phyloP scores from a whole-genome alignment of 352 stramenopile genomes.

The Blastocystis sp. region DNA sequence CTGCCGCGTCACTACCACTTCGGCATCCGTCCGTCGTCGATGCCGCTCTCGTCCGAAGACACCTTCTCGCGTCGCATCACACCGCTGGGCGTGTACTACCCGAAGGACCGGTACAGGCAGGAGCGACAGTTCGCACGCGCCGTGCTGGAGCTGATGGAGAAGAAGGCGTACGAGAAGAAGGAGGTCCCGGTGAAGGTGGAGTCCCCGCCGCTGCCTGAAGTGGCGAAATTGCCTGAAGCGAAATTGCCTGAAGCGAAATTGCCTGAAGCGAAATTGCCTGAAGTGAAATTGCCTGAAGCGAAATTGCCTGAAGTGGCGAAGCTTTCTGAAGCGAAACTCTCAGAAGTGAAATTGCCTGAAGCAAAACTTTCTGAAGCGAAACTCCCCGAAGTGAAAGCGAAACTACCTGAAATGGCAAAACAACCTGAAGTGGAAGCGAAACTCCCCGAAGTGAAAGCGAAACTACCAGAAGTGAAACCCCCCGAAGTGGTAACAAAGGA shows the following conservation, averaged over 20 bases:
- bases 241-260: too few relatives aligned
- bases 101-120: conserved; percentile 53
- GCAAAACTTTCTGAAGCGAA: too few relatives aligned
- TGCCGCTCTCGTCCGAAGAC: conserved; percentile 13
- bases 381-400: neutral
- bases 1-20: conserved; percentile 7
- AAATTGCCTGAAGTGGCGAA: too few relatives aligned
- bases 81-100: conserved; percentile 41
- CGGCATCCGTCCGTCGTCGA: conserved; percentile 2
- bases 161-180: conserved; percentile 11
- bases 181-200: too few relatives aligned
- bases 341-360: too few relatives aligned
- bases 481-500: neutral
- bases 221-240: too few relatives aligned
- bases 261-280: too few relatives aligned
- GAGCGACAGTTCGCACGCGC: conserved; percentile 45
- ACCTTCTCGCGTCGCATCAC: conserved; percentile 48
- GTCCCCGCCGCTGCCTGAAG: too few relatives aligned
- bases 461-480: neutral
- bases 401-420: too few relatives aligned
- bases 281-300: too few relatives aligned
- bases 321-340: too few relatives aligned
- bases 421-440: neutral
- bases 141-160: conserved; percentile 35
- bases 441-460: neutral